Conservation (phyloP, 768 basidiomycete species). For the Calocybe gangraenosa region DNA sequence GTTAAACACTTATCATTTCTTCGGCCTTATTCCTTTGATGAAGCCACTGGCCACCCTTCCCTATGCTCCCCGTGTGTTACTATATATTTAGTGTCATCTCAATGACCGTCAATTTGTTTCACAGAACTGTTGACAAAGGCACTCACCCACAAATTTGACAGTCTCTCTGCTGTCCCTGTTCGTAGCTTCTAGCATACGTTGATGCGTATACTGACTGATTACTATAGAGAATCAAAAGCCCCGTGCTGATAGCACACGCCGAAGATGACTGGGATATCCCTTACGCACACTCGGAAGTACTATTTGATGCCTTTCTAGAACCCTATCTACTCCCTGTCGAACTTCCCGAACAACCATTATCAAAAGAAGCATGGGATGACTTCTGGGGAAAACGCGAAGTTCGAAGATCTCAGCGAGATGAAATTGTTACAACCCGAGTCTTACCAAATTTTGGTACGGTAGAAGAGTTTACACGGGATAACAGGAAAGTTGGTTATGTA, state of each 20-base stretch:
- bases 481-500: conserved; percentile 50
- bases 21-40: conserved; percentile 67
- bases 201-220: conserved; percentile 3
- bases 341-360: conserved; percentile 23
- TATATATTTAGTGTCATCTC: not conserved
- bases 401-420: conserved; percentile 37
- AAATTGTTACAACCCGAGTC: conserved; percentile 39
- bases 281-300: conserved; percentile 61
- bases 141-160: conserved; percentile 53
- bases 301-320: conserved; percentile 72
- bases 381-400: conserved; percentile 34
- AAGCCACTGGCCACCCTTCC: conserved; percentile 69
- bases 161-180: conserved; percentile 59
- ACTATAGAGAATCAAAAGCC: conserved; percentile 67
- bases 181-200: conserved; percentile 15
- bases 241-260: conserved; percentile 75
- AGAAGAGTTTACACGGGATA: conserved; percentile 45
- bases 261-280: conserved; percentile 80
- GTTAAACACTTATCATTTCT: conserved; percentile 64
- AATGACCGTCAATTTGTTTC: not conserved
- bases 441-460: conserved; percentile 57
- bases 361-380: conserved; percentile 38
- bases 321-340: conserved; percentile 50
- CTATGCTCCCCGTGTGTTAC: conserved; percentile 37
- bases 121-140: conserved; percentile 34